Base-by-base conservation (phyloP, 177 flowering plant genomes). In the Vitis hybrid region DNA sequence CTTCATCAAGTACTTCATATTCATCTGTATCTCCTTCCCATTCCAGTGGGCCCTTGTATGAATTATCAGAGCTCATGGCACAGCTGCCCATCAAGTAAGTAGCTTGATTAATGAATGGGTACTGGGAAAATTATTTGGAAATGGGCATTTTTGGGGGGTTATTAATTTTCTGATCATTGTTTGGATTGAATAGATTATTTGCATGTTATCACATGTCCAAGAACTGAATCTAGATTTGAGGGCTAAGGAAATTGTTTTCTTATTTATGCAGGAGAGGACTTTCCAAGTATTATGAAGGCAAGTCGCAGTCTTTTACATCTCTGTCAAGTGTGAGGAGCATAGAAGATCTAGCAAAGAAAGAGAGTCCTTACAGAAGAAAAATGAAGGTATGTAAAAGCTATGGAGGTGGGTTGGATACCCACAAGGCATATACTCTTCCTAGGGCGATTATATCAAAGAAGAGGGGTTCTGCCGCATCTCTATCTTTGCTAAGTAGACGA, bases 221-320 rank as follows among this genome's bases (percentile, higher is more conserved):
- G 30, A 40, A 40, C 46, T 40, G 46, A 40, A 40, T 40, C 8
- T 40, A 40, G 46, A 40, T 40, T 62, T 14, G 21, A 2, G 46
- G 19, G 9, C 13, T 62, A 35, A 40, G 14, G 30, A 21, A 3
- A 11, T 8, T 10, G 2, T 19, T 14, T 15, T 13, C n/a, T 59
- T 18, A 27, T 55, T 15, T n/a, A 49, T 83, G 77, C 88, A 91
- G 92, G 77, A 85, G 94, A 80, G 97, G 97, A 64, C 81, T 91
- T n/a, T 91, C 97, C 5, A 83, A 81, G 60, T 85, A 71, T 73
- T 91, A 74, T 56, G 66, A 87, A 58, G 97, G 97, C 14, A 87
- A 91, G 69, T 90, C 93, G 2, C 88, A 87, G 66, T 90, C 94
- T 1, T 91, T 87, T 70, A 84, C 91, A 67, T 85, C 85, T 75